phyloP scores from a whole-genome alignment of 306 rosid genomes.

The Corylus heterophylla region DNA sequence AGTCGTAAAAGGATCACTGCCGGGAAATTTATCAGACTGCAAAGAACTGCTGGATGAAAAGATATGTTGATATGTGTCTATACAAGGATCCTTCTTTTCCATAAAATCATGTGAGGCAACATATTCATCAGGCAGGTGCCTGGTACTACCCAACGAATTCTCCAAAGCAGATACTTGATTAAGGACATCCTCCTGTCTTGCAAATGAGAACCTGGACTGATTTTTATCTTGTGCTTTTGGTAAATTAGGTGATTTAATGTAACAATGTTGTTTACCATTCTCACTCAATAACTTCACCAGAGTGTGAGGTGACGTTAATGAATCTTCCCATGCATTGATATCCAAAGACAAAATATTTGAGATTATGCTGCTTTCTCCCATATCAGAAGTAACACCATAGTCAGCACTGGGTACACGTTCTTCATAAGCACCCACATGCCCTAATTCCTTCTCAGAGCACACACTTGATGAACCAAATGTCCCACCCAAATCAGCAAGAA shows the following conservation, averaged over 20 bases:
- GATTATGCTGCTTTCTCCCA: constrained; percentile 52
- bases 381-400: constrained; percentile 36
- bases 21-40: constrained; percentile 28
- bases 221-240: constrained; percentile 45
- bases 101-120: constrained; percentile 26
- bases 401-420: constrained; percentile 2
- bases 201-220: constrained; percentile 56
- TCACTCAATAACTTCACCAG: constrained; percentile 41
- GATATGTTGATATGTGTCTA: constrained; percentile 21
- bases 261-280: constrained; percentile 35
- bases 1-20: constrained; percentile 30
- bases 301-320: constrained; percentile 15
- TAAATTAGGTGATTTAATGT: constrained; percentile 31
- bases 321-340: constrained; percentile 50
- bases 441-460: constrained; percentile 23
- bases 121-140: constrained; percentile 16
- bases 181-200: constrained; percentile 40
- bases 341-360: constrained; percentile 52
- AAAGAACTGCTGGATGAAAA: constrained; percentile 27
- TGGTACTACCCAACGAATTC: constrained; percentile 21
- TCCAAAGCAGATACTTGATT: constrained; percentile 33
- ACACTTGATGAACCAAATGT: constrained; percentile 19
- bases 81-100: constrained; percentile 28
- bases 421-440: constrained; percentile 24
- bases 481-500: constrained; percentile 8